Conservation (phyloP, 2,329 filamentous ascomycete species). For the Talaromyces sp. region DNA sequence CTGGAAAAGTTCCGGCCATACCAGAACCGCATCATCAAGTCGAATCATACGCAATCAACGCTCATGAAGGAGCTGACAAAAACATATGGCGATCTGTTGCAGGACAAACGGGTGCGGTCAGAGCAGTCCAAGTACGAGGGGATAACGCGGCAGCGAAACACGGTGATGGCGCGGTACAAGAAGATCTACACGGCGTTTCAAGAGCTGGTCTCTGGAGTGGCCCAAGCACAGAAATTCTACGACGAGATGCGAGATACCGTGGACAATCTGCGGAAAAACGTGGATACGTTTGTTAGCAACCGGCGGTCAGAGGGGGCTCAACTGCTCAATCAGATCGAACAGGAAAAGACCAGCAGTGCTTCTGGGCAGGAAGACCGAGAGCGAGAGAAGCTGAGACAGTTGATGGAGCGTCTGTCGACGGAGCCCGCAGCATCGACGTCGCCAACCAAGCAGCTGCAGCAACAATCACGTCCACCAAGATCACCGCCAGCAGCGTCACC, state of each 20-base stretch:
- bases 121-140: constrained; percentile 94
- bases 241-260: constrained; percentile 93
- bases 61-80: constrained; percentile 91
- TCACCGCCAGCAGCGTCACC: constrained; percentile 38
- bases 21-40: constrained; percentile 83
- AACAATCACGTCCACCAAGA: constrained; percentile 19
- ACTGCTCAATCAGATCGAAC: constrained; percentile 81
- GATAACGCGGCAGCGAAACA: constrained; percentile 74
- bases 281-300: constrained; percentile 95
- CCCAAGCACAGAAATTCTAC: constrained; percentile 89
- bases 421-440: constrained; percentile 44
- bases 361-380: constrained; percentile 69
- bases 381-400: constrained; percentile 72
- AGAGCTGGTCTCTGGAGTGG: constrained; percentile 77
- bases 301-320: constrained; percentile 84
- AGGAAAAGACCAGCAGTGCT: constrained; percentile 59
- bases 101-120: constrained; percentile 86
- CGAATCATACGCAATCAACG: constrained; percentile 89
- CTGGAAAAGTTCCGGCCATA: constrained; percentile 96
- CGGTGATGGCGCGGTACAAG: constrained; percentile 81
- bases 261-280: constrained; percentile 87
- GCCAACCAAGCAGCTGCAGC: constrained; percentile 31
- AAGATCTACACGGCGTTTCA: constrained; percentile 88
- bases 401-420: constrained; percentile 96
- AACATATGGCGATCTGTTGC: constrained; percentile 78